Evolutionary conservation across 2,329 filamentous ascomycete genomes (phyloP).

Genomic region (Stagonosporopsis rhizophila): DNA sequence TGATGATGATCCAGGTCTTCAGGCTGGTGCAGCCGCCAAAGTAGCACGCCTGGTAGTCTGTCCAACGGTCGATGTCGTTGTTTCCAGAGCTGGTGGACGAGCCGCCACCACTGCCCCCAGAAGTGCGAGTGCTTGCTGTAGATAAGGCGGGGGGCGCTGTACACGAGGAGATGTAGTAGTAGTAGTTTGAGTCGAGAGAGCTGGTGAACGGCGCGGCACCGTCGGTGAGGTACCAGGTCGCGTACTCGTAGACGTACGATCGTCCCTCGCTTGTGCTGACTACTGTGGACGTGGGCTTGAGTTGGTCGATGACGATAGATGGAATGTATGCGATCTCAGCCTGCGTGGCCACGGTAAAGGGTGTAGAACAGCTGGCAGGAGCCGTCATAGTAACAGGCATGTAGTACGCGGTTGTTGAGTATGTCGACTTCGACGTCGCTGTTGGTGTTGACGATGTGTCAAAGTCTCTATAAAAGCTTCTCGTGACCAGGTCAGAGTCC

Average conservation of each 20-base stretch:
- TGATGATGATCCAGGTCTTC: constrained; percentile 39
- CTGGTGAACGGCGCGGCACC: constrained; percentile 37
- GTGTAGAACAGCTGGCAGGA: constrained; percentile 36
- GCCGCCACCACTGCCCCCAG: constrained; percentile 7
- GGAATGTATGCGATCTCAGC: constrained; percentile 31
- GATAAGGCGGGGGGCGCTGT: constrained; percentile 25
- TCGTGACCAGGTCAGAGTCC: constrained; percentile 33
- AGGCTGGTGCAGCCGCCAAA: constrained; percentile 22
- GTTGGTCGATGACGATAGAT: constrained; percentile 29
- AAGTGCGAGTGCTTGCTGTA: constrained; percentile 14
- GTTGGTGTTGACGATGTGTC: constrained; percentile 16
- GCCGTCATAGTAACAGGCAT: constrained; percentile 45
- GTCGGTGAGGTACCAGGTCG: constrained; percentile 37
- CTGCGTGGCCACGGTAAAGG: constrained; percentile 31
- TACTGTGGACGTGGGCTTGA: constrained; percentile 34
- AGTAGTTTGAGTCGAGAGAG: constrained; percentile 31
- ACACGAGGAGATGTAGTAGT: constrained; percentile 35
- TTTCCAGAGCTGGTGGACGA: constrained; percentile 1
- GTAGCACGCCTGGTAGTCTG: constrained; percentile 15
- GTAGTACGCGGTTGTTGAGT: constrained; percentile 23
- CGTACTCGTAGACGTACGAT: constrained; percentile 21
- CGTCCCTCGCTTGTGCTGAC: constrained; percentile 14
- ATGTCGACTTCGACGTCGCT: constrained; percentile 11
- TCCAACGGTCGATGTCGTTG: constrained; percentile 10
- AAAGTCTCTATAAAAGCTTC: constrained; percentile 14